phyloP scores from a whole-genome alignment of 169 alveolate species.

The Eimeria sp. region DNA sequence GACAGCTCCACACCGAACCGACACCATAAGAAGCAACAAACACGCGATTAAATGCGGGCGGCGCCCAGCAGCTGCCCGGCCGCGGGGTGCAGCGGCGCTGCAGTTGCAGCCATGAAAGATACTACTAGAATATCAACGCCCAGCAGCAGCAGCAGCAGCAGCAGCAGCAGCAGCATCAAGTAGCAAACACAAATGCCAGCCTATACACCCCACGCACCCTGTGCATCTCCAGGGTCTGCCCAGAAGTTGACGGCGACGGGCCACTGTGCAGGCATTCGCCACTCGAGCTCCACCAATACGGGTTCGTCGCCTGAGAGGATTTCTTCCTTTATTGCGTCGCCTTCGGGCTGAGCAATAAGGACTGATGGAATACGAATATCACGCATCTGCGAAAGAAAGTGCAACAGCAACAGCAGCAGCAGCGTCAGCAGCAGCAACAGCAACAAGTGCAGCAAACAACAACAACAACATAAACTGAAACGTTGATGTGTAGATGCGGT shows the following conservation, averaged over 20 bases:
- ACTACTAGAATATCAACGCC: too few relatives aligned
- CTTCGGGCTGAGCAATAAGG: constrained; percentile 69
- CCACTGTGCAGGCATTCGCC: constrained; percentile 76
- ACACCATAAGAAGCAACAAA: neutral
- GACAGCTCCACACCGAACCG: neutral
- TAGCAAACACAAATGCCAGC: neutral
- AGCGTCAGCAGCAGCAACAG: neutral
- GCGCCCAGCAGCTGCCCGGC: neutral
- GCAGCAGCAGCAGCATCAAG: neutral
- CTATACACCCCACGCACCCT: constrained; percentile 14
- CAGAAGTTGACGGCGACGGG: constrained; percentile 77
- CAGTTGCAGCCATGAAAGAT: neutral
- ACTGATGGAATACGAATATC: constrained; percentile 73
- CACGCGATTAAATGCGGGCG: neutral
- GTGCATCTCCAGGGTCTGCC: constrained; percentile 72
- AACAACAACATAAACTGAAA: too few relatives aligned
- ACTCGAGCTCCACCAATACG: constrained; percentile 68
- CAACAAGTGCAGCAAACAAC: neutral
- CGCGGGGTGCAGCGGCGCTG: neutral
- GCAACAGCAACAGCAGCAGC: neutral
- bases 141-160: neutral
- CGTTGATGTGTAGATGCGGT: too few relatives aligned
- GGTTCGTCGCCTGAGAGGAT: constrained; percentile 31
- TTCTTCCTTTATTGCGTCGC: constrained; percentile 32
- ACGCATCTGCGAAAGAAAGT: neutral